Base-by-base conservation (phyloP, 257 asterid species). In the Penstemon newberryi region DNA sequence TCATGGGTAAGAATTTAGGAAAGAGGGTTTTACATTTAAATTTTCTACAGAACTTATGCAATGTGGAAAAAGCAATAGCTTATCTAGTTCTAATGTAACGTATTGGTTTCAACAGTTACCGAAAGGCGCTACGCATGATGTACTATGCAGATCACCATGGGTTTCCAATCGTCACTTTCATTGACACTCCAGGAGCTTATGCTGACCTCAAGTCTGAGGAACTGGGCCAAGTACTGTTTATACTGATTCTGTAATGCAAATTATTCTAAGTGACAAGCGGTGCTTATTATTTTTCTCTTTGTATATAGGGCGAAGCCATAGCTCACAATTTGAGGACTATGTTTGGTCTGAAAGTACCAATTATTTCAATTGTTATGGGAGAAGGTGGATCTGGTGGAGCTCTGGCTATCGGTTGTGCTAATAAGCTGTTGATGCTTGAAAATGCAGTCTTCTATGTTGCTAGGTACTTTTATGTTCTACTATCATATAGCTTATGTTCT, bases 371-470 rank as follows among this genome's bases (percentile, higher is more conserved):
- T 79, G 92, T 94, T 70, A 81, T 94, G 5, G 99, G 99, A 18
- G 99, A 94, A 89, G 99, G 99, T 63, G 99, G 99, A 45, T 94
- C 99, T 51, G 99, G 99, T 81, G 99, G 99, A 73, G 99, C 99
- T 81, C 83, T 94, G 77, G 99, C 99, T 61, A 90, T 94, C 83
- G 97, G 89, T 73, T 94, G 99, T 78, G 96, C 88, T 73, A 94
- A 94, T 83, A 91, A 89, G 86, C 77, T 94, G 61, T 69, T 90
- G 64, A 90, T 94, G 99, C 96, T 94, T 78, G 99, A 94, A 84
- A 94, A 94, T 79, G 89, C 97, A 12, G 97, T 94, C 76, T 91
- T 90, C 85, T 94, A 87, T 63, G 99, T 94, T 75, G 99, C 99
- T 82, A 94, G 96, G 96, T 89, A 69, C 78, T 71, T 67, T 58